Base-by-base conservation (phyloP, 2,329 filamentous ascomycete species). In the Sporothrix schenckii region DNA sequence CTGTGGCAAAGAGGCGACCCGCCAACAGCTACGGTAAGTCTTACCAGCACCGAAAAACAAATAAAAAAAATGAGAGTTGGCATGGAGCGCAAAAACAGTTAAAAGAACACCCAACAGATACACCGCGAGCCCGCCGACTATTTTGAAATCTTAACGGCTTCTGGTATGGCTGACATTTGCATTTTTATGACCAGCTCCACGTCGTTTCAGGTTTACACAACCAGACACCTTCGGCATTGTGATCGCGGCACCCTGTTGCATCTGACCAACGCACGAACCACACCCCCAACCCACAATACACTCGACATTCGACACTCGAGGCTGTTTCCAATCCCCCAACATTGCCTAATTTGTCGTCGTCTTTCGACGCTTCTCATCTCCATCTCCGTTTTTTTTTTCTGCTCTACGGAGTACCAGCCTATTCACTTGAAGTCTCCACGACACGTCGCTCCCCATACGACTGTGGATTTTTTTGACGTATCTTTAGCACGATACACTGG, bases 151-250 rank as follows among this genome's bases (percentile, higher is more conserved):
- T 34, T 52, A 73, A 72, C 70, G 69, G 72, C 52, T 71, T 71
- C 34, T 72, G 66, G 65, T 50, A 54, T 72, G 63, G 72, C 72
- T 71, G 68, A 72, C 71, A 70, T 70, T 69, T 50, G 34, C 41
- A 16, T 58, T 71, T 70, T 71, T 68, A 34, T 72, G 70, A 69
- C 53, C 68, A 71, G 66, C 60, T 66, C 70, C 41, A 54, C 61
- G 67, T 61, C 70, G 73, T 74, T 74, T 74, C 73, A 74, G 66
- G 71, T 71, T 72, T 58, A 56, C 68, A 70, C 63, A 72, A 34
- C 69, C 65, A 69, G 66, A 52, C 69, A 69, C 72, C 54, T 39
- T 58, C 72, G 70, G 72, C 70, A 73, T 67, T 71, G 71, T 69
- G 69, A 72, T 72, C 70, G 56, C 52, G 53, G 61, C 50, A 56